Conservation (phyloP, 805 yeast genomes). For the Lipomyces japonicus region DNA sequence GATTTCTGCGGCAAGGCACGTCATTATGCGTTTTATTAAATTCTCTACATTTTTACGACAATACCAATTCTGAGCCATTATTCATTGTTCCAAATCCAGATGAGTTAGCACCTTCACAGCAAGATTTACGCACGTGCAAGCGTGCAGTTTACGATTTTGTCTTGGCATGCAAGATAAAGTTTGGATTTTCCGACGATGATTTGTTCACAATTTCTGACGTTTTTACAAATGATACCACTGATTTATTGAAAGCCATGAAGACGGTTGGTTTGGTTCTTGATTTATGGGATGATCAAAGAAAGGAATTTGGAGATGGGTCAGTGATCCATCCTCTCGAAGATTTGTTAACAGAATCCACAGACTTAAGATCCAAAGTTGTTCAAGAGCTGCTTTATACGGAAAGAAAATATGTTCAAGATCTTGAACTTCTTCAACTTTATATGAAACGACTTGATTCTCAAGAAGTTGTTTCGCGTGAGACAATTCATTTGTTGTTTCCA, state of each 20-base stretch:
- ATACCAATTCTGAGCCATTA: background rate
- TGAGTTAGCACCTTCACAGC: conserved; percentile 61
- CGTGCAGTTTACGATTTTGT: conserved; percentile 86
- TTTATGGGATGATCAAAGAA: conserved; percentile 34
- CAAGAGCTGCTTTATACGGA: conserved; percentile 85
- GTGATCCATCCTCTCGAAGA: background rate
- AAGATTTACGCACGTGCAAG: conserved; percentile 80
- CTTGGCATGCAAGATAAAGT: conserved; percentile 73
- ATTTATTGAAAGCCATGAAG: conserved; percentile 65
- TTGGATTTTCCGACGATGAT: conserved; percentile 67
- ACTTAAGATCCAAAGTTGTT: conserved; percentile 70
- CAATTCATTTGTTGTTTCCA: conserved; percentile 77
- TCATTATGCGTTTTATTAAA: conserved; percentile 86
- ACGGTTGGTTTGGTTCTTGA: conserved; percentile 67
- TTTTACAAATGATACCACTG: conserved; percentile 75
- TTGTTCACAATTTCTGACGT: conserved; percentile 88
- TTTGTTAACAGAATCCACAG: conserved; percentile 39
- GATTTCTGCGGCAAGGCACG: conserved; percentile 85
- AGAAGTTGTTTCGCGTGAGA: conserved; percentile 72
- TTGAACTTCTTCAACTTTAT: conserved; percentile 66
- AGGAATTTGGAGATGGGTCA: background rate
- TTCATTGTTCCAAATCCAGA: conserved; percentile 15
- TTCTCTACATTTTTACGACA: conserved; percentile 40
- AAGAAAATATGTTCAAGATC: conserved; percentile 85
- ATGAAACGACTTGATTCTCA: conserved; percentile 62